Evolutionary conservation across 2,329 filamentous ascomycete genomes (phyloP), one percentile per base, ranked within the genome.

Genomic region (Colletotrichum sp.): DNA sequence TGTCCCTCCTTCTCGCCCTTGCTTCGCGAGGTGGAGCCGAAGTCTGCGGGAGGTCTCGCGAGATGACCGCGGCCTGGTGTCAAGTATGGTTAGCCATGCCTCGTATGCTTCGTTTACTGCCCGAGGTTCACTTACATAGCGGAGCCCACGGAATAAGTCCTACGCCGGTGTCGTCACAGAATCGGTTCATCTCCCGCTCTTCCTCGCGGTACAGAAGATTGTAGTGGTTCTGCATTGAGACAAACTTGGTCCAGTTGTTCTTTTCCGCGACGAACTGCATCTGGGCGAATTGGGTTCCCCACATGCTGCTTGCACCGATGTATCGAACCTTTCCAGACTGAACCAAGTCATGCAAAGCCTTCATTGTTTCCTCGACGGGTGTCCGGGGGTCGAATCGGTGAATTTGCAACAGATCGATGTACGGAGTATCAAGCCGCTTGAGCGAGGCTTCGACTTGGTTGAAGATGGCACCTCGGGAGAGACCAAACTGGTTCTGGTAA

Each of bases 401-500:
- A 74, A 92, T 90, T 81, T 92, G 90, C 24, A 92, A 84, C 5
- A 92, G 86, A 81, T 92, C 90, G 76, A 92, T 89, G 81, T 93
- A 92, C 2, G 84, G 78, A 3, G 87, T 91, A 28, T 87, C 88
- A 38, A 93, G 84, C 28, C 91, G 83, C 68, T 86, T 82, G 5
- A 92, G 84, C 66, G 89, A 92, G 56, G 87, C 88, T 14, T 94
- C 88, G 6, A 94, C 92, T 0, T 91, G 90, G 77, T 92, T 89
- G 79, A 94, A 91, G 78, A 94, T 92, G 73, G 92, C 90, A 79
- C 90, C 90, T 61, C 93, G 86, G 24, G 89, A 91, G 24, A 94
- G 84, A 0, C 93, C 92, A 56, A 80, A 71, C 30, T 79, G 79
- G 58, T 78, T 77, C 43, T 79, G 78, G 59, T 83, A 82, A 59